Base-by-base conservation (phyloP, 83 land plant genomes). In the Picea abies region DNA sequence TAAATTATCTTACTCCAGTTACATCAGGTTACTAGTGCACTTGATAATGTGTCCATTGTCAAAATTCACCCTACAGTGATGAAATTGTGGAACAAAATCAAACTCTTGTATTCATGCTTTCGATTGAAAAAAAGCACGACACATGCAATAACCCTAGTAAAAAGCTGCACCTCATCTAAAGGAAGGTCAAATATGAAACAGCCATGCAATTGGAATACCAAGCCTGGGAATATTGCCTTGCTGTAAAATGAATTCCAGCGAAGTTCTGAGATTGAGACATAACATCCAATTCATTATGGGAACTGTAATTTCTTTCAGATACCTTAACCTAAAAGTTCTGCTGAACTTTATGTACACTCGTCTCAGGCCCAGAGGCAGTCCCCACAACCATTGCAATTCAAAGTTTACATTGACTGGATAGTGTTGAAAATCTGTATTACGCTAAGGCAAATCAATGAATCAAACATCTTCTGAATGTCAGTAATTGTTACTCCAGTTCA, bases 401-500 rank as follows among this genome's bases (percentile, higher is more conserved):
- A 72, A 72, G 49, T 72, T 47, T 47, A 72, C 76, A 47, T 47
- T 72, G 76, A 44, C 23, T 20, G 41, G 76, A 37, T 72, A 41
- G 76, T 39, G 49, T 41, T 72, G 76, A 52, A 72, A 72, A n/a
- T 72, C 76, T 72, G 41, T 72, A 39, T 72, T 37, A 19, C 20
- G n/a, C 47, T 39, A 72, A 19, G 49, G 76, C 49, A 44, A 72
- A 72, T 17, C 44, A 72, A 72, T 41, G 37, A 72, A 72, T 72
- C 76, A 72, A 72, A 72, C 76, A 41, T 29, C 47, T 41, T 39
- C 23, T 39, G n/a, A 72, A 41, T 41, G 76, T 90, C 84, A 87
- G 70, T 84, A 90, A 82, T 73, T 86, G 80, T 78, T 81, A 64
- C 76, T 80, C 92, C 89, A 87, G 73, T 87, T 90, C 11, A 87